Evolutionary conservation across 1,284 basidiomycete species (phyloP).

Genomic region (Microbotryum lychnidis-dioicae): DNA sequence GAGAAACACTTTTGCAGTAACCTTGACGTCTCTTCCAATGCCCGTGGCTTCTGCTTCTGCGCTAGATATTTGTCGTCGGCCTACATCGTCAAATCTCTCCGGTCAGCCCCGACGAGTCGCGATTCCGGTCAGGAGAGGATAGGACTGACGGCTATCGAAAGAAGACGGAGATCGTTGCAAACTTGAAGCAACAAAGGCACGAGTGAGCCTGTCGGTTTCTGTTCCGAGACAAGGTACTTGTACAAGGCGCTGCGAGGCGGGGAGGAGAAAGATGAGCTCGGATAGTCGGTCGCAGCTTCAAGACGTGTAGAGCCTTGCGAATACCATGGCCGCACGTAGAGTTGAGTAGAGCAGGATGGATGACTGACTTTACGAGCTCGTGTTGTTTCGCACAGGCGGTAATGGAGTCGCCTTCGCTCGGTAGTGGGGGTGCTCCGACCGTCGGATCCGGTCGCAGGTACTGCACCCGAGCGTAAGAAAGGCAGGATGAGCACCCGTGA

Average conservation of each 20-base stretch:
- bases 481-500: no score
- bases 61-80: slow-evolving; percentile 14
- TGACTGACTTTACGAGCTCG: slow-evolving; percentile 14
- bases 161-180: slow-evolving; percentile 29
- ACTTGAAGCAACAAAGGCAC: slow-evolving; percentile 31
- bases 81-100: background rate
- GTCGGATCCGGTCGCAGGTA: background rate
- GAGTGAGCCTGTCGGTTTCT: slow-evolving; percentile 26
- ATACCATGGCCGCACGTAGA: no score
- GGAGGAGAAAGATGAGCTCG: background rate
- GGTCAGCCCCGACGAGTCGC: no score
- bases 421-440: no score
- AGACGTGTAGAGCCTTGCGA: no score
- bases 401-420: background rate
- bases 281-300: background rate
- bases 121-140: background rate
- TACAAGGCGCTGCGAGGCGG: slow-evolving; percentile 25
- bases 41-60: slow-evolving; percentile 51
- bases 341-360: background rate
- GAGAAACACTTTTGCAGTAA: slow-evolving; percentile 87
- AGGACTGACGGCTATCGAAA: slow-evolving; percentile 22
- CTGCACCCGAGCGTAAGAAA: background rate
- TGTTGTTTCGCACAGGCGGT: slow-evolving; percentile 12
- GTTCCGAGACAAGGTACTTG: slow-evolving; percentile 24
- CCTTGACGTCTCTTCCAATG: slow-evolving; percentile 84